These are phyloP conservation scores for Kurtzmaniella cleridarum DNA, from an alignment of 805 yeast genomes.

Conservation along the genomic window DNA sequence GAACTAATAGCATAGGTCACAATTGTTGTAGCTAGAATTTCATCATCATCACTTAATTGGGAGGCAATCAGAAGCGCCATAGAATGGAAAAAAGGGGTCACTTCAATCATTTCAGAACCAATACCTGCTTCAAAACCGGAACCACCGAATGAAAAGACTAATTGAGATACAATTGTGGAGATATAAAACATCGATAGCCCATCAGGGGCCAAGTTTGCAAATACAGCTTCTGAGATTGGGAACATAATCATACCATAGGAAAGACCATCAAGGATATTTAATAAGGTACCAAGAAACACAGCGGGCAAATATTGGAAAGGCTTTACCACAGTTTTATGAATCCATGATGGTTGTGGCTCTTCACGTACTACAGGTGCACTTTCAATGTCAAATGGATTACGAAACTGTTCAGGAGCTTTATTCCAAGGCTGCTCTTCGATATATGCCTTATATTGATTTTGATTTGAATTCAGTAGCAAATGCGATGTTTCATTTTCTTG, in stretches of 20 bases:
- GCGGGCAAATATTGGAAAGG: slow-evolving; percentile 63
- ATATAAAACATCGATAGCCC: slow-evolving; percentile 94
- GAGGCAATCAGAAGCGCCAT: slow-evolving; percentile 75
- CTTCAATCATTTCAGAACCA: slow-evolving; percentile 98
- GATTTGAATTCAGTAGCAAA: too few species aligned
- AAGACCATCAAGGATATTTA: slow-evolving; percentile 87
- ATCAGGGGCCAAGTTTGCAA: slow-evolving; percentile 74
- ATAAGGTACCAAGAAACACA: slow-evolving; percentile 74
- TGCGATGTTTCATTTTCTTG: too few species aligned
- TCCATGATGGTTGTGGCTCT: slow-evolving; percentile 2
- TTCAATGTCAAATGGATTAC: slow-evolving; percentile 3
- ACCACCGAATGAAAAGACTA: slow-evolving; percentile 85
- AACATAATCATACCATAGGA: slow-evolving; percentile 98
- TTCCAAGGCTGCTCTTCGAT: neutral
- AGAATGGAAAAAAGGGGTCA: slow-evolving; percentile 96
- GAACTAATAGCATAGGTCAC: slow-evolving; percentile 81
- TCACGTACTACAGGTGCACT: neutral
- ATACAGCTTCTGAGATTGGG: slow-evolving; percentile 78
- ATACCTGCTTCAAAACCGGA: slow-evolving; percentile 87
- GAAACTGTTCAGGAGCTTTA: neutral
- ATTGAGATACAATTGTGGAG: slow-evolving; percentile 84
- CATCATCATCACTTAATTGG: slow-evolving; percentile 43
- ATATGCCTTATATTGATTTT: neutral
- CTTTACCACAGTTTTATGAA: slow-evolving; percentile 14
- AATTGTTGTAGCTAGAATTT: slow-evolving; percentile 77